A percentile compares a stretch with the other conserved stretches of the same genome.
These are phyloP conservation scores for Citeromyces matritensis DNA, from an alignment of 805 yeast genomes.

Conservation along the genomic window DNA sequence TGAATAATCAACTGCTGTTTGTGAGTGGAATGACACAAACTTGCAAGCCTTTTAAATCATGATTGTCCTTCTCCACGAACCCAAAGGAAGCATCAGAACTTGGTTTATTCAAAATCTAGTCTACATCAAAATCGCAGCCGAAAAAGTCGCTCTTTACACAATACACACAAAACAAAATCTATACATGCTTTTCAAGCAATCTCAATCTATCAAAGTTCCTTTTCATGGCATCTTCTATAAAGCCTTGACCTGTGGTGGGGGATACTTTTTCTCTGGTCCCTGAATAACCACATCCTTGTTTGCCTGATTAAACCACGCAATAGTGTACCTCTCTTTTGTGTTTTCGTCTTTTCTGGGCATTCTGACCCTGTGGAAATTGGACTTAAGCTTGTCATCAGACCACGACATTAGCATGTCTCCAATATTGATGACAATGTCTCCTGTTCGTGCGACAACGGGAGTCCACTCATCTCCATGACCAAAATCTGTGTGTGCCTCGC, in stretches of 20 bases:
- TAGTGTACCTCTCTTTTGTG: constrained; percentile 14
- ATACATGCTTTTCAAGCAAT: too few species aligned
- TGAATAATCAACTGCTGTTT: too few species aligned
- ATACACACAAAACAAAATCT: too few species aligned
- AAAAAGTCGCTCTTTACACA: too few species aligned
- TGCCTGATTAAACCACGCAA: constrained; percentile 20
- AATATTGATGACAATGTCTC: constrained; percentile 19
- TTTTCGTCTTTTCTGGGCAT: constrained; percentile 13
- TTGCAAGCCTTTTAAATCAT: too few species aligned
- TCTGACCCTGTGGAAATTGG: constrained; percentile 19
- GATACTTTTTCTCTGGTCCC: constrained; percentile 12
- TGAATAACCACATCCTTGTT: constrained; percentile 15
- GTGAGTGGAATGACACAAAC: too few species aligned
- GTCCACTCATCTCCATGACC: constrained; percentile 19
- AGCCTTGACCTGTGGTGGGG: constrained; percentile 15
- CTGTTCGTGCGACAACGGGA: constrained; percentile 16
- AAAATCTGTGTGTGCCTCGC: constrained; percentile 18
- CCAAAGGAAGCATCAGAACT: too few species aligned
- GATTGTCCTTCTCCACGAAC: too few species aligned
- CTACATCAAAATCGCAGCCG: too few species aligned
- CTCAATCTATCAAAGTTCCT: too few species aligned
- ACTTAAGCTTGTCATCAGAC: constrained; percentile 17
- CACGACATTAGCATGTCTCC: constrained; percentile 24
- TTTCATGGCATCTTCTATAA: constrained; percentile 18
- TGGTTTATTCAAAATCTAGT: too few species aligned